These are phyloP conservation scores for Orychophragmus violaceus DNA, from an alignment of 345 rosid genomes.

Conservation along the genomic window DNA sequence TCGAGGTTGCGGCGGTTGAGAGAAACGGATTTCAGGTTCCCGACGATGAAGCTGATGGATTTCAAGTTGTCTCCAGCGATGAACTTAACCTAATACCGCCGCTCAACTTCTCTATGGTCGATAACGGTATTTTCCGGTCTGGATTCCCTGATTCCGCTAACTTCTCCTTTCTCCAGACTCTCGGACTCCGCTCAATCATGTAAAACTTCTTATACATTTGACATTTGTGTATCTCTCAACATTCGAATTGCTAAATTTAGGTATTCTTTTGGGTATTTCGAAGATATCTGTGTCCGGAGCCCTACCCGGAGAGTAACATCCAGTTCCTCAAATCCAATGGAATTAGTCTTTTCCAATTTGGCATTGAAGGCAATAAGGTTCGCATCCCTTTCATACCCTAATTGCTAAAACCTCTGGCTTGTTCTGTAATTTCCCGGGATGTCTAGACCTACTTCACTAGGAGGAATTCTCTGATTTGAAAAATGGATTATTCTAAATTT, in stretches of 20 bases:
- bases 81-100: constrained; percentile 71
- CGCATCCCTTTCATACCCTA: not conserved
- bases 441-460: not conserved
- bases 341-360: constrained; percentile 78
- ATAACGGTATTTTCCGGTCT: constrained; percentile 89
- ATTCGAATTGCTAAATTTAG: constrained; percentile 6
- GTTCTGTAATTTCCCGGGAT: not conserved
- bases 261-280: not conserved
- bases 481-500: not conserved
- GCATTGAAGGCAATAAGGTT: constrained; percentile 91
- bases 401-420: not conserved
- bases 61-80: constrained; percentile 24
- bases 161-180: constrained; percentile 81
- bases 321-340: constrained; percentile 81
- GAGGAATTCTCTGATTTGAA: not conserved
- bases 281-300: constrained; percentile 91
- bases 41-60: not conserved
- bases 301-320: constrained; percentile 67
- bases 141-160: constrained; percentile 93
- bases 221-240: not conserved
- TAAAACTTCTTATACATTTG: constrained; percentile 12
- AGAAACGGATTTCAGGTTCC: constrained; percentile 27
- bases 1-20: constrained; percentile 48
- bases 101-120: constrained; percentile 90
- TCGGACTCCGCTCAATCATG: constrained; percentile 94